Evolutionary conservation across 768 basidiomycete genomes (phyloP).

Genomic region (Steccherinum ochraceum): DNA sequence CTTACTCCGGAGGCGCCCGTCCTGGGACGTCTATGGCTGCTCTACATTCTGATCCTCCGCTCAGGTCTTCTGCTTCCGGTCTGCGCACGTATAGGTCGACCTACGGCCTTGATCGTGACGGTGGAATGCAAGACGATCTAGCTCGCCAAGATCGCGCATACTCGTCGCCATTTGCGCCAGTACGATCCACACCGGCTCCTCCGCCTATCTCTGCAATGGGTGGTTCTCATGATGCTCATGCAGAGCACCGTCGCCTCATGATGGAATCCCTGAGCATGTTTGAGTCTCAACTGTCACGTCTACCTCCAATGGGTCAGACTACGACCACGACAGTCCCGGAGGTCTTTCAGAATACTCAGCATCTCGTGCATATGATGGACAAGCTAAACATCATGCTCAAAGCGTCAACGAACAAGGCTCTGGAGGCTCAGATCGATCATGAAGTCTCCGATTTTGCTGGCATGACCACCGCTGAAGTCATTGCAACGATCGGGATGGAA

Average conservation of each 20-base stretch:
- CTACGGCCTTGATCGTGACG: conserved; percentile 26
- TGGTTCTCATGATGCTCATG: conserved; percentile 12
- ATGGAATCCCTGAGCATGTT: conserved; percentile 65
- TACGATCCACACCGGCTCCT: neutral
- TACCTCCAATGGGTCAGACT: conserved; percentile 38
- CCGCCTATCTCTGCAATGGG: conserved; percentile 4
- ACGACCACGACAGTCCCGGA: conserved; percentile 41
- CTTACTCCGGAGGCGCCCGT: conserved; percentile 7
- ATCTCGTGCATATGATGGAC: conserved; percentile 60
- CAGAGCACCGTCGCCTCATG: conserved; percentile 67
- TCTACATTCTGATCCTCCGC: conserved; percentile 22
- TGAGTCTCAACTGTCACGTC: conserved; percentile 54
- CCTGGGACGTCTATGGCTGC: conserved; percentile 32
- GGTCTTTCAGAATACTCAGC: conserved; percentile 54
- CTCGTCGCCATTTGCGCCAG: conserved; percentile 12
- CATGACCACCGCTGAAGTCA: conserved; percentile 47
- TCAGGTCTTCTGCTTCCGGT: conserved; percentile 32
- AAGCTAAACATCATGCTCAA: conserved; percentile 58
- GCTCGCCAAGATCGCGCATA: conserved; percentile 10
- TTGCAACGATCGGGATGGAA: conserved; percentile 65
- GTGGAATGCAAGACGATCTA: conserved; percentile 6
- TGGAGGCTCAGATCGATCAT: conserved; percentile 70
- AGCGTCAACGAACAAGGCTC: conserved; percentile 45
- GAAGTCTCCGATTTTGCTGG: conserved; percentile 48
- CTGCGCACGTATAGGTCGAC: conserved; percentile 37